Conservation (phyloP, 2,329 filamentous ascomycete genomes). For the Colletotrichum karsti region DNA sequence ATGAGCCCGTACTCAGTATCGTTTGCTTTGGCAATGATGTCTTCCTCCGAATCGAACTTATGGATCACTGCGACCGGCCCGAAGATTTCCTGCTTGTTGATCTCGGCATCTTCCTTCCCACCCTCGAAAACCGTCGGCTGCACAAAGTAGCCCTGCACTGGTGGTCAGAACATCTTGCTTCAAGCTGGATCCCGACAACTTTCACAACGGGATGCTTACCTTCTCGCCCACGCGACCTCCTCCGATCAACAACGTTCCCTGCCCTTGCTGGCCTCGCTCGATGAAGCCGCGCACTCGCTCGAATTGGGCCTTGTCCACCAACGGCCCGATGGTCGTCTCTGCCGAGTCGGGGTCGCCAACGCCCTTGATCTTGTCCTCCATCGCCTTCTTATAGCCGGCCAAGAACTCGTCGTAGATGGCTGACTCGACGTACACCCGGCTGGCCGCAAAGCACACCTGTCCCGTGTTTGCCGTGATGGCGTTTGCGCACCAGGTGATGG, state of each 20-base stretch:
- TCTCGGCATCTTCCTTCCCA: constrained; percentile 49
- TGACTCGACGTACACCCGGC: constrained; percentile 73
- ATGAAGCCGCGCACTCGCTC: constrained; percentile 54
- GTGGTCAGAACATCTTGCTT: not conserved
- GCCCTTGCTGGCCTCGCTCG: constrained; percentile 44
- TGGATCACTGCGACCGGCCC: constrained; percentile 64
- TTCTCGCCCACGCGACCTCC: constrained; percentile 47
- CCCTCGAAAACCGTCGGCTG: constrained; percentile 56
- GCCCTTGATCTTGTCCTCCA: constrained; percentile 62
- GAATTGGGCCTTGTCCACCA: constrained; percentile 58
- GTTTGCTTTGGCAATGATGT: constrained; percentile 63
- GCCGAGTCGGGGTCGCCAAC: constrained; percentile 69
- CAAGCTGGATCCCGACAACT: no score
- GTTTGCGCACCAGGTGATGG: constrained; percentile 50
- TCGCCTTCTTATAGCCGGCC: constrained; percentile 64
- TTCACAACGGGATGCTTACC: constrained; percentile 29
- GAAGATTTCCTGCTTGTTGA: constrained; percentile 65
- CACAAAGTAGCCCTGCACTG: constrained; percentile 48
- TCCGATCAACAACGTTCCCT: constrained; percentile 47
- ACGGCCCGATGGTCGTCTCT: constrained; percentile 66
- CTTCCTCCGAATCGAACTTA: constrained; percentile 65
- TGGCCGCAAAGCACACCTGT: constrained; percentile 80
- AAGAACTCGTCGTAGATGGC: constrained; percentile 69
- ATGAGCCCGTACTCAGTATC: constrained; percentile 57
- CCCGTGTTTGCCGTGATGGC: constrained; percentile 75